These are phyloP conservation scores for Lodderomyces parapsilosis DNA, from an alignment of 1,139 yeast species.

Conservation along the genomic window DNA sequence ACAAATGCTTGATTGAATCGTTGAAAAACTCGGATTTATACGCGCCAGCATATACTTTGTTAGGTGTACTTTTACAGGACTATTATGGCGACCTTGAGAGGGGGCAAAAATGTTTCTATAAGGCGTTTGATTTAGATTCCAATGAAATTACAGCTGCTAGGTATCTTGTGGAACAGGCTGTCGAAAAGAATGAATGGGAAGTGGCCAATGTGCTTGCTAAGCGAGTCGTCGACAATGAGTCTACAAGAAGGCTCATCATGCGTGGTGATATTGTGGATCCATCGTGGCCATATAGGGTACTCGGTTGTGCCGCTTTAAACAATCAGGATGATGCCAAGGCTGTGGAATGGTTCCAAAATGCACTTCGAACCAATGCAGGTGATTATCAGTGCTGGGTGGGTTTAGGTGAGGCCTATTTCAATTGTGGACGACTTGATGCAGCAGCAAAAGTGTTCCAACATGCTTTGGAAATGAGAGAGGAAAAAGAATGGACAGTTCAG, in stretches of 20 bases:
- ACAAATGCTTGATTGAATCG: constrained; percentile 57
- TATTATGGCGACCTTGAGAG: constrained; percentile 58
- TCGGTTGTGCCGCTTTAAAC: constrained; percentile 79
- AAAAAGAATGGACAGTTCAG: constrained; percentile 51
- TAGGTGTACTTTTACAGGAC: constrained; percentile 69
- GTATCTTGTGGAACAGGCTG: constrained; percentile 65
- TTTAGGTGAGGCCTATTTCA: constrained; percentile 85
- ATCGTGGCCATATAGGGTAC: constrained; percentile 84
- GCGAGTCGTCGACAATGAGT: constrained; percentile 61
- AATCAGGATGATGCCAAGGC: constrained; percentile 75
- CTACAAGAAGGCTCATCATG: constrained; percentile 51
- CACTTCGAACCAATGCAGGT: constrained; percentile 63
- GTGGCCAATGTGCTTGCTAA: constrained; percentile 75
- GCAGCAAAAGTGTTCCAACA: constrained; percentile 78
- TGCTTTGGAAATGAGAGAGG: constrained; percentile 50
- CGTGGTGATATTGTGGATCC: constrained; percentile 33
- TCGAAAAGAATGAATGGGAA: constrained; percentile 75
- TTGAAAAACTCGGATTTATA: constrained; percentile 60
- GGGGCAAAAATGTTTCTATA: constrained; percentile 84
- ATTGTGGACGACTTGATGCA: constrained; percentile 85
- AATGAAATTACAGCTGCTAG: constrained; percentile 75
- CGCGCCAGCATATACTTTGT: constrained; percentile 76
- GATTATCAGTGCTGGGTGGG: constrained; percentile 91
- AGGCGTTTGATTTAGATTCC: constrained; percentile 84
- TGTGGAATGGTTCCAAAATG: constrained; percentile 84